Evolutionary conservation across 345 rosid species (phyloP).

Genomic region (Dipteronia sinensis): DNA sequence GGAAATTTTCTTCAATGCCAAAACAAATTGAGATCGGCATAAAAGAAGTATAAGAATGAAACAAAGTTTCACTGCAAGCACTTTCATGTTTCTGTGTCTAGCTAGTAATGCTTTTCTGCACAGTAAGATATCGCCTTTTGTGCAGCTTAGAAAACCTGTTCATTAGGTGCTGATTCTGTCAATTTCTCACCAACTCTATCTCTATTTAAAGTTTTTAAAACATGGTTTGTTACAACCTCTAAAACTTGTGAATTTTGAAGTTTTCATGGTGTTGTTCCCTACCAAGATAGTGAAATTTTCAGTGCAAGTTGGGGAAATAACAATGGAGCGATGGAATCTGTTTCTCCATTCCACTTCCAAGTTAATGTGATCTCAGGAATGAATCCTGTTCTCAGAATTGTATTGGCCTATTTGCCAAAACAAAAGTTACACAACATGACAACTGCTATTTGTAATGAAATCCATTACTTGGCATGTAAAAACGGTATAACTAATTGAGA

Average conservation of each 20-base stretch:
- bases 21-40: slow-evolving; percentile 25
- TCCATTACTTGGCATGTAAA: too few relatives aligned
- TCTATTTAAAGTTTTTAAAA: neutral
- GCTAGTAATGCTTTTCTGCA: neutral
- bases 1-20: slow-evolving; percentile 16
- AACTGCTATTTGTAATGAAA: neutral
- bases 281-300: neutral
- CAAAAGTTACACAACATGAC: neutral
- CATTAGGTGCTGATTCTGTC: neutral
- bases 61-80: neutral
- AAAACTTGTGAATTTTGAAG: neutral
- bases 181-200: neutral
- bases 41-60: slow-evolving; percentile 22
- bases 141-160: neutral
- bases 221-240: neutral
- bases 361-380: neutral
- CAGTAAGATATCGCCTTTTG: neutral
- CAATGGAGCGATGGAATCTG: neutral
- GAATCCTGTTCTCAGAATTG: neutral
- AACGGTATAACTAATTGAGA: neutral
- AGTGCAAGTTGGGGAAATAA: neutral
- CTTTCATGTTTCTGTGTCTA: slow-evolving; percentile 19
- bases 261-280: neutral
- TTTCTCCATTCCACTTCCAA: neutral
- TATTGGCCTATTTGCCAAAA: neutral